phyloP scores from a whole-genome alignment of 2,329 filamentous ascomycete species.

The Penicillium aurantiogriseum region DNA sequence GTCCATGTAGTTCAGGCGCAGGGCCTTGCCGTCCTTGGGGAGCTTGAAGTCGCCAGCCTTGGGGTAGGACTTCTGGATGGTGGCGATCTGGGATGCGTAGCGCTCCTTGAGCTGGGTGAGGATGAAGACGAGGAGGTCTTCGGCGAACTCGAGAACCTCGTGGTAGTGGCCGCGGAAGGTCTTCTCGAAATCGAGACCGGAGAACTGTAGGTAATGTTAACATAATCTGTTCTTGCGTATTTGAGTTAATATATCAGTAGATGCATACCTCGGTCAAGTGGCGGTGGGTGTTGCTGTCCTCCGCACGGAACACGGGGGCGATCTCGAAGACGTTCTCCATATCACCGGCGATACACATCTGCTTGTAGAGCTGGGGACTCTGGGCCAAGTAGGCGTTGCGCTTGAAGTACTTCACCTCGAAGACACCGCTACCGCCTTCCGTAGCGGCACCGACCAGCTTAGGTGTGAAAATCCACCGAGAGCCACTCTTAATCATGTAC shows the following conservation, averaged over 20 bases:
- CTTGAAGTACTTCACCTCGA: slow-evolving; percentile 85
- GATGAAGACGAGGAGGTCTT: slow-evolving; percentile 51
- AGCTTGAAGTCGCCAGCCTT: slow-evolving; percentile 52
- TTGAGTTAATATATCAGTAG: no score
- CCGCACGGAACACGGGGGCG: slow-evolving; percentile 65
- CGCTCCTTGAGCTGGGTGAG: slow-evolving; percentile 46
- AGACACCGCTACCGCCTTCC: slow-evolving; percentile 91
- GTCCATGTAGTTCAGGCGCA: slow-evolving; percentile 52
- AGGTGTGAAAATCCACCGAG: slow-evolving; percentile 83
- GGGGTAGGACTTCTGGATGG: slow-evolving; percentile 50
- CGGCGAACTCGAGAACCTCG: slow-evolving; percentile 51
- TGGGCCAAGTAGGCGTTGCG: slow-evolving; percentile 70
- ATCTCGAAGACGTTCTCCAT: slow-evolving; percentile 65
- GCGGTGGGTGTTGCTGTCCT: slow-evolving; percentile 66
- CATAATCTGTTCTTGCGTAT: background rate
- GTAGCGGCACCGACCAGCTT: slow-evolving; percentile 86
- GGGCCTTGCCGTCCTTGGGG: slow-evolving; percentile 50
- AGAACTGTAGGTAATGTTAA: slow-evolving; percentile 41
- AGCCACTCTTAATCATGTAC: slow-evolving; percentile 72
- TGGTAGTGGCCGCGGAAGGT: slow-evolving; percentile 52
- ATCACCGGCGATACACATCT: slow-evolving; percentile 65
- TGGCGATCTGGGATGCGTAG: slow-evolving; percentile 47
- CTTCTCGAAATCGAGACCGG: slow-evolving; percentile 54
- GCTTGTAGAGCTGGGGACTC: slow-evolving; percentile 66
- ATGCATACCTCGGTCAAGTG: slow-evolving; percentile 60